These are phyloP conservation scores for Endothia cerciana DNA, from an alignment of 2,329 filamentous ascomycete genomes.

Conservation along the genomic window DNA sequence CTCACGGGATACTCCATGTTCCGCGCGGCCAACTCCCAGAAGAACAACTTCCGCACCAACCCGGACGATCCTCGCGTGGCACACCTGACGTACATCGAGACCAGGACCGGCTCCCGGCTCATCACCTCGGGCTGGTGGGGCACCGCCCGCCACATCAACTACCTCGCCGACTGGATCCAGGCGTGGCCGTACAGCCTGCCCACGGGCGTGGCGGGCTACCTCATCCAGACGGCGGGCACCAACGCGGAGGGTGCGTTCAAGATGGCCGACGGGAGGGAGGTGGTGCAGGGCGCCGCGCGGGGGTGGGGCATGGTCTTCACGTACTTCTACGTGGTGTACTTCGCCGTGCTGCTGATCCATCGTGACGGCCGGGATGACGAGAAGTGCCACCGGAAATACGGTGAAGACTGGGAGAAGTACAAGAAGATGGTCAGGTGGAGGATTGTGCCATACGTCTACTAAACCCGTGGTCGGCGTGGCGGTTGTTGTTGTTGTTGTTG, in stretches of 20 bases:
- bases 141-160: slow-evolving; percentile 89
- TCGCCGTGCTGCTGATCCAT: slow-evolving; percentile 83
- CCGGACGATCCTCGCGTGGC: slow-evolving; percentile 78
- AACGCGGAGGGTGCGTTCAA: slow-evolving; percentile 57
- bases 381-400: slow-evolving; percentile 90
- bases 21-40: slow-evolving; percentile 90
- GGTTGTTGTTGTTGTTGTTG: no score
- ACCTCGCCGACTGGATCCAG: slow-evolving; percentile 93
- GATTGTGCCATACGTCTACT: slow-evolving; percentile 88
- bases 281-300: slow-evolving; percentile 72
- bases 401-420: slow-evolving; percentile 89
- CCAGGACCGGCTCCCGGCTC: slow-evolving; percentile 77
- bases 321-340: slow-evolving; percentile 95
- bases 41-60: slow-evolving; percentile 90
- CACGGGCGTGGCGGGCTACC: slow-evolving; percentile 82
- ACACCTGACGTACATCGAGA: slow-evolving; percentile 85
- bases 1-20: slow-evolving; percentile 84
- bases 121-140: slow-evolving; percentile 94
- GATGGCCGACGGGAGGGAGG: slow-evolving; percentile 63
- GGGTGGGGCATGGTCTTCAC: slow-evolving; percentile 88
- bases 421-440: slow-evolving; percentile 78
- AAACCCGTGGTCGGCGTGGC: slow-evolving; percentile 17
- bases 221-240: slow-evolving; percentile 63
- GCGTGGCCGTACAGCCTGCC: slow-evolving; percentile 88
- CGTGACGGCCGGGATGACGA: slow-evolving; percentile 86